phyloP scores from a whole-genome alignment of 2,329 filamentous ascomycete species.

The Exophiala oligosperma region DNA sequence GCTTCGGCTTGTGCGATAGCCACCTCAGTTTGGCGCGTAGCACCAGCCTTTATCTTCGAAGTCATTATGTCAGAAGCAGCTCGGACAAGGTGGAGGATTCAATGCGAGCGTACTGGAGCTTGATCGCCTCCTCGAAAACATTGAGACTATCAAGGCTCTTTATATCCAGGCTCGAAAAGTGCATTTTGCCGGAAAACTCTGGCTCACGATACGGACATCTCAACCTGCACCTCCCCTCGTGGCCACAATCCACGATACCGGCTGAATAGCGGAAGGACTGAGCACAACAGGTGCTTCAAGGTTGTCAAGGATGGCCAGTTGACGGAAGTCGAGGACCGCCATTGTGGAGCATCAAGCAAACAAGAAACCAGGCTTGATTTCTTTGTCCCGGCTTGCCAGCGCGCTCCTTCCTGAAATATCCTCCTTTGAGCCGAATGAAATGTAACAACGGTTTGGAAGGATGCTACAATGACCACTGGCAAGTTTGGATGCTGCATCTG shows the following conservation, averaged over 20 bases:
- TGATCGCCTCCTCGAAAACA: background rate
- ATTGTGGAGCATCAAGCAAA: background rate
- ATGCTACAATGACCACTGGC: background rate
- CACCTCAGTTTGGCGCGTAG: conserved; percentile 31
- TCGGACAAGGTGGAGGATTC: background rate
- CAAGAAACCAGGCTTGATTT: background rate
- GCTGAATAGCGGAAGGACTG: background rate
- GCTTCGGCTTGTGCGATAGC: conserved; percentile 46
- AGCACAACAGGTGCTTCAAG: background rate
- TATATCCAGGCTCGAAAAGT: background rate
- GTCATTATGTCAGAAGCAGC: conserved; percentile 10
- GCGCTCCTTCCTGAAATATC: background rate
- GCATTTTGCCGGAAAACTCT: background rate
- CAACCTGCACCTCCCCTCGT: background rate
- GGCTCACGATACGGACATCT: background rate
- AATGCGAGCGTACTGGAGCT: background rate
- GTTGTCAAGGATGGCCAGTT: background rate
- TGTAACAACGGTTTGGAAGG: background rate
- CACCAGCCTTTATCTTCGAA: conserved; percentile 11
- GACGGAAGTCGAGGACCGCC: background rate
- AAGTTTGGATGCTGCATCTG: background rate
- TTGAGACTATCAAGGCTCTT: background rate
- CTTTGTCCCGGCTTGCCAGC: background rate
- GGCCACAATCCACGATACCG: background rate
- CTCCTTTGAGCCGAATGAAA: background rate